Conservation (phyloP, 345 rosid species). For the Pistacia integerrima region DNA sequence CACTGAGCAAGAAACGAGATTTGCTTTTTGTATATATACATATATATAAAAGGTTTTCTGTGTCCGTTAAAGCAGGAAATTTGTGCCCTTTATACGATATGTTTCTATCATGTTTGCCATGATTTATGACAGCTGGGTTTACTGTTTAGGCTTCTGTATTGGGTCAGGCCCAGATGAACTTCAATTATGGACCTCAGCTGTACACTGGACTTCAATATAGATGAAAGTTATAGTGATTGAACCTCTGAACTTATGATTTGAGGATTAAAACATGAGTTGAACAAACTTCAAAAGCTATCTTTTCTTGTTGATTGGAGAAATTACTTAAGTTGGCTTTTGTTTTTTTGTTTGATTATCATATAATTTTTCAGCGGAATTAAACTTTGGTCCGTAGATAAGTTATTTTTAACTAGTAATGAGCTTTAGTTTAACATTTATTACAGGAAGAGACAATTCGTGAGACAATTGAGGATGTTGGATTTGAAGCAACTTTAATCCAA, state of each 20-base stretch:
- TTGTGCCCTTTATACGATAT: background rate
- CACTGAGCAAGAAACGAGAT: background rate
- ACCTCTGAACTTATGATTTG: no score
- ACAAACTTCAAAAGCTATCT: no score
- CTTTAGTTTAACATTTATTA: background rate
- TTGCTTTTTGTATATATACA: background rate
- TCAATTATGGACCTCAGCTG: no score
- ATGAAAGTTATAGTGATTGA: no score
- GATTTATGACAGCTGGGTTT: background rate
- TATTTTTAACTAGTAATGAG: background rate
- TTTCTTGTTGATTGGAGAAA: no score
- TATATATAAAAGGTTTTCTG: no score
- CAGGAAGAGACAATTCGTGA: constrained; percentile 87
- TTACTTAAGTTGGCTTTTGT: no score
- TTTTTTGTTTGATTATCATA: background rate
- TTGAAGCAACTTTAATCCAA: constrained; percentile 57
- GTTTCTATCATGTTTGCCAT: background rate
- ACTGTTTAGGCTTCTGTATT: background rate
- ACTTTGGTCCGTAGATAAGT: background rate
- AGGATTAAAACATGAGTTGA: no score
- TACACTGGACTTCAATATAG: no score
- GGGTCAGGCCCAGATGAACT: background rate
- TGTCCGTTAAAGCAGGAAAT: no score
- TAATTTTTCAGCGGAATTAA: background rate
- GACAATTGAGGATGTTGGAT: constrained; percentile 86